Evolutionary conservation across 306 rosid species (phyloP), one percentile per base, ranked within the genome.

Genomic region (Acacia crassicarpa): DNA sequence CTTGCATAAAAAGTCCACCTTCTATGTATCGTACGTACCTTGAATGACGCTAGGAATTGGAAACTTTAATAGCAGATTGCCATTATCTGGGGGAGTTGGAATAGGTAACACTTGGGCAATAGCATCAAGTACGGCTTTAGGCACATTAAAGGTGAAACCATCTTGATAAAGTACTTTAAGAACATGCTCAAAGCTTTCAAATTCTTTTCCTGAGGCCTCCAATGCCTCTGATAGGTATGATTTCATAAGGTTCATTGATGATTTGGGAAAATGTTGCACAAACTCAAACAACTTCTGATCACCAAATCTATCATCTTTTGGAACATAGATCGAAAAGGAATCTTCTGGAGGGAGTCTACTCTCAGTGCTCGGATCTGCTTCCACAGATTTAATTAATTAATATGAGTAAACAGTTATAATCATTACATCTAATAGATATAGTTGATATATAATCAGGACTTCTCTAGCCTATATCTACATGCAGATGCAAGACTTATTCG

Each of bases 271-370:
- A 78, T 80, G 83, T 2, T 75, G 80, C 23, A 92, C 67, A 15
- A 94, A 92, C 20, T 94, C 98, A 4, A 89, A 79, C 41, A 90
- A 67, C 81, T 94, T 94, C 76, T 88, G 71, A 84, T 87, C 90
- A 2, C 90, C 89, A 61, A 94, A 92, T 45, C 83, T 73, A 74
- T 94, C 98, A 58, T 92, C 98, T 80, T 91, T 89, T n/a, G 95
- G 97, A 25, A 87, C 91, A 45, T 83, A 92, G 33, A 90, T 22
- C 22, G 38, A 59, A 3, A 20, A 80, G 72, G 59, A 81, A 75
- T 43, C 17, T 0, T 41, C 74, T 9, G 25, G 5, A 12, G 54
- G 53, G 15, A 69, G 74, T 43, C 54, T 41, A 15, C 79, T 87
- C 88, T 93, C 97, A 9, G 22, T 54, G 2, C 78, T 72, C 0